These are phyloP conservation scores for Sophora flavescens DNA, from an alignment of 306 rosid species.

Conservation along the genomic window DNA sequence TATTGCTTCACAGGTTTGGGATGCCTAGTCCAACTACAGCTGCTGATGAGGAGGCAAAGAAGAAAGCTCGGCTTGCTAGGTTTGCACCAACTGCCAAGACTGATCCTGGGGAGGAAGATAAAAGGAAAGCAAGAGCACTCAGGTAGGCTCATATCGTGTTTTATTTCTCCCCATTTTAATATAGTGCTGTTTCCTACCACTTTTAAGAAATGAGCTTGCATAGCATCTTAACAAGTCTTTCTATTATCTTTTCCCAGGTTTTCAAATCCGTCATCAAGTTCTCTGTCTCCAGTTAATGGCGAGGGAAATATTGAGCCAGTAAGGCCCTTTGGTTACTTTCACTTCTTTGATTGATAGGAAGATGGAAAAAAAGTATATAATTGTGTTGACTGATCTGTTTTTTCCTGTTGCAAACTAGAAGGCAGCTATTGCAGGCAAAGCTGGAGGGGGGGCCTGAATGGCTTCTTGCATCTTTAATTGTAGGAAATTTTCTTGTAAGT, in stretches of 20 bases:
- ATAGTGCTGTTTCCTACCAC: not conserved
- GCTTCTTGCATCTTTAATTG: constrained; percentile 46
- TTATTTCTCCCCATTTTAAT: not conserved
- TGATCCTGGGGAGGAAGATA: constrained; percentile 82
- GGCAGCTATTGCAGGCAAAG: constrained; percentile 68
- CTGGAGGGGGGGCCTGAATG: constrained; percentile 74
- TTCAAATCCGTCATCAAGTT: constrained; percentile 55
- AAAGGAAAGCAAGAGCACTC: constrained; percentile 80
- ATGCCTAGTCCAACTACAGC: constrained; percentile 57
- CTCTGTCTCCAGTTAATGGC: constrained; percentile 62
- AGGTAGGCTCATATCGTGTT: constrained; percentile 66
- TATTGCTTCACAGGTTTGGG: constrained; percentile 71
- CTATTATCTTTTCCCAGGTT: constrained; percentile 61
- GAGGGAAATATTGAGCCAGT: constrained; percentile 70
- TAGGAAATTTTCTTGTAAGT: constrained; percentile 59
- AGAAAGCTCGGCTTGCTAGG: constrained; percentile 89
- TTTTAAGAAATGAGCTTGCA: not conserved
- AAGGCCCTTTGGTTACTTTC: constrained; percentile 42
- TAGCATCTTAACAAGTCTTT: constrained; percentile 14
- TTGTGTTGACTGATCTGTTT: constrained; percentile 46
- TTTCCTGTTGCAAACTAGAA: constrained; percentile 50
- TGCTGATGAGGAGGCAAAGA: constrained; percentile 69
- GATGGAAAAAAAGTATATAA: not conserved
- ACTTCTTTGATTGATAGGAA: not conserved
- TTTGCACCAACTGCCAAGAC: constrained; percentile 65